Percentiles rank a stretch among this genome's conserved stretches.
Conservation (phyloP, 441 rosid genomes). For the Pelargonium australe region DNA sequence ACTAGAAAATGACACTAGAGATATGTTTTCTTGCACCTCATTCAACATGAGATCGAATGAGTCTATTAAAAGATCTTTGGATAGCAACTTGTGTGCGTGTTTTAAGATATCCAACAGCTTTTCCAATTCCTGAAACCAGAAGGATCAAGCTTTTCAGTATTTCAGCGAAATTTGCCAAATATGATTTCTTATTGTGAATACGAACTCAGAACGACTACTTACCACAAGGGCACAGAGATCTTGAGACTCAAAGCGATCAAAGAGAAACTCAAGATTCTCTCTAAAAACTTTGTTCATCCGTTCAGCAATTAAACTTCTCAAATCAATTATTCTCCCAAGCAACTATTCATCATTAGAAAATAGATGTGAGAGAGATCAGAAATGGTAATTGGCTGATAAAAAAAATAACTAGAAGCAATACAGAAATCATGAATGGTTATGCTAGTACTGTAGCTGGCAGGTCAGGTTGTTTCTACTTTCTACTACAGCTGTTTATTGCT, state of each 20-base stretch:
- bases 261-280: constrained; percentile 95
- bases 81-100: constrained; percentile 77
- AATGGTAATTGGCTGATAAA: neutral
- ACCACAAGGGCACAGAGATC: constrained; percentile 96
- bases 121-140: constrained; percentile 77
- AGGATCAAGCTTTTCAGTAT: constrained; percentile 17
- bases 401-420: neutral
- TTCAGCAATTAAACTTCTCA: constrained; percentile 86
- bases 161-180: constrained; percentile 10
- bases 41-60: constrained; percentile 79
- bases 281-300: constrained; percentile 91
- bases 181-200: constrained; percentile 7
- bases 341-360: constrained; percentile 43
- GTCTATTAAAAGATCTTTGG: constrained; percentile 75
- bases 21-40: constrained; percentile 95
- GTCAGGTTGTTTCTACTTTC: no score
- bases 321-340: constrained; percentile 90
- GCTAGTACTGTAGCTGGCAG: no score
- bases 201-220: constrained; percentile 22
- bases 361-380: constrained; percentile 20
- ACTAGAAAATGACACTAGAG: constrained; percentile 95
- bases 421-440: neutral
- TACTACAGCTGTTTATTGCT: no score
- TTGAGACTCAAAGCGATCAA: constrained; percentile 95
- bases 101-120: constrained; percentile 70